Base-by-base conservation (phyloP, 2,329 filamentous ascomycete species). In the Raffaelea arxii region DNA sequence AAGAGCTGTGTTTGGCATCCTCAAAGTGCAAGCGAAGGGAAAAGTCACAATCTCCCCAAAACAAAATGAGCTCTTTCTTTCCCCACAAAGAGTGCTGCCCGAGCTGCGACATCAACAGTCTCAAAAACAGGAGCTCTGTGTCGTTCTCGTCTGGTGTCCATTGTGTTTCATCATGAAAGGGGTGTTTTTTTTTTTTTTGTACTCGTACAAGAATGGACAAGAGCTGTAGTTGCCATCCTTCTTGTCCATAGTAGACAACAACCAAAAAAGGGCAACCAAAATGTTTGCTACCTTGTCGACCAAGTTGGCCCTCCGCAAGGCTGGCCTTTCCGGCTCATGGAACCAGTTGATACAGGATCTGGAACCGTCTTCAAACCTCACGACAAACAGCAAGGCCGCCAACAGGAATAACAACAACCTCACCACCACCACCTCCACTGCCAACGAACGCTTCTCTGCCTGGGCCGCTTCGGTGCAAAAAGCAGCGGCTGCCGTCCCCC, bases 241-340 rank as follows among this genome's bases (percentile, higher is more conserved):
- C 19, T 23, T n/a, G 10, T 39, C 43, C 18, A 25, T 18, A n/a
- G 16, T 37, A n/a, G 35, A 18, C 43, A 18, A 32, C 10, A 32
- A 32, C 9, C 16, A 32, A 9, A 32, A 32, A 32, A 32, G 16
- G 27, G 16, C 49, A 35, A 16, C 46, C 57, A 62, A 56, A 46
- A 80, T 79, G 76, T 69, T 80, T 57, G 70, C 71, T 55, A 72
- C 65, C 52, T 62, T 80, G 47, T 69, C 71, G 16, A 75, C 75
- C 40, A 80, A 80, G 60, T 62, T 79, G 52, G 77, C 75, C 50
- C 65, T 80, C 54, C 75, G 68, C 53, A 78, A 76, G 57, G 69
- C 69, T 43, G 76, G 77, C 56, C 59, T 80, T 46, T 67, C 72
- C 35, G 71, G n/a, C n/a, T n/a, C n/a, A n/a, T n/a, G n/a, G n/a